phyloP scores from a whole-genome alignment of 805 yeast species.

The Brettanomyces sp. region DNA sequence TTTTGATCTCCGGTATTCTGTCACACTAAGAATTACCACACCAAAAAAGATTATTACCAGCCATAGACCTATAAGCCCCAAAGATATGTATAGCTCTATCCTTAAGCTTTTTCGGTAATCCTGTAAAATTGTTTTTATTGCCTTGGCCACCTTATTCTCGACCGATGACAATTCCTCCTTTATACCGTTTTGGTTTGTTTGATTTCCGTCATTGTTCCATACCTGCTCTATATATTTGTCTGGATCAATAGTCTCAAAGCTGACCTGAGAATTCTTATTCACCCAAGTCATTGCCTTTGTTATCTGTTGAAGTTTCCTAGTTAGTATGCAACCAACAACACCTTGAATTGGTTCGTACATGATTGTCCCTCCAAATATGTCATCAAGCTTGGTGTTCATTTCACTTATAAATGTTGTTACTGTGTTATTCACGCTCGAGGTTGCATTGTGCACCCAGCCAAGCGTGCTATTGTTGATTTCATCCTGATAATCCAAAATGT shows the following conservation, averaged over 20 bases:
- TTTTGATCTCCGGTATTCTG: slow-evolving; percentile 2
- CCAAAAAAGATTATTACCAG: slow-evolving; percentile 27
- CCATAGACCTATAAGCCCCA: slow-evolving; percentile 40
- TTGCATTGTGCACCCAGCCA: slow-evolving; percentile 53
- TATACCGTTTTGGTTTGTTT: slow-evolving; percentile 3
- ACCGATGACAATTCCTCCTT: slow-evolving; percentile 11
- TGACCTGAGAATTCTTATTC: slow-evolving; percentile 47
- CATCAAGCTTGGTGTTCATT: slow-evolving; percentile 51
- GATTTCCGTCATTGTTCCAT: slow-evolving; percentile 3
- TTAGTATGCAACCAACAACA: slow-evolving; percentile 72
- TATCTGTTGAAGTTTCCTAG: slow-evolving; percentile 55
- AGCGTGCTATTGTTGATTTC: slow-evolving; percentile 55
- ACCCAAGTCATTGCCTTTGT: slow-evolving; percentile 78
- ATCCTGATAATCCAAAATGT: slow-evolving; percentile 38
- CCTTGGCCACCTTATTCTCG: slow-evolving; percentile 15
- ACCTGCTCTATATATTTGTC: slow-evolving; percentile 5
- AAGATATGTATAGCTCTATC: slow-evolving; percentile 39
- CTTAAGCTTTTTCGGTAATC: slow-evolving; percentile 28
- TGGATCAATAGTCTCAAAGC: slow-evolving; percentile 40
- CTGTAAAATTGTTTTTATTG: slow-evolving; percentile 21
- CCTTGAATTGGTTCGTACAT: slow-evolving; percentile 53
- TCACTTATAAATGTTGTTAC: slow-evolving; percentile 43
- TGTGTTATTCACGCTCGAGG: slow-evolving; percentile 51
- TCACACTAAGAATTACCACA: slow-evolving; percentile 6
- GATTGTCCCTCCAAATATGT: slow-evolving; percentile 60